These are phyloP conservation scores for Ogataea hybrid DNA, from an alignment of 1,139 yeast species.

Conservation along the genomic window DNA sequence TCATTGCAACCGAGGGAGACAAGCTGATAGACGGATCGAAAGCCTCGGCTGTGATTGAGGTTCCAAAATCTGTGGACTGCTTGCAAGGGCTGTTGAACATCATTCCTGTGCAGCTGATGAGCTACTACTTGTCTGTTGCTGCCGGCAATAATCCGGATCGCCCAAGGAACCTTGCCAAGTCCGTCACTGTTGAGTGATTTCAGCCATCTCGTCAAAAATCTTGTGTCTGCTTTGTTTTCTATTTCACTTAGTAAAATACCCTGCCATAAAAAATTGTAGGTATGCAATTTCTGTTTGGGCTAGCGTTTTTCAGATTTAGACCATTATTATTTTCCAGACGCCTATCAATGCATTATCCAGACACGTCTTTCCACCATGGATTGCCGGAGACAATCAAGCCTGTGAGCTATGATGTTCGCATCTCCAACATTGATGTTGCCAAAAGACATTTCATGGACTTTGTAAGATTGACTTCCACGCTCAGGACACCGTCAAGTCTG, in stretches of 20 bases:
- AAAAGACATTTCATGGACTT: constrained; percentile 39
- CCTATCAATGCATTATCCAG: constrained; percentile 21
- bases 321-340: not conserved
- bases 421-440: constrained; percentile 37
- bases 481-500: constrained; percentile 34
- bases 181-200: constrained; percentile 85
- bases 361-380: constrained; percentile 38
- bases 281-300: constrained; percentile 3
- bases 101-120: constrained; percentile 91
- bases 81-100: constrained; percentile 95
- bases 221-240: constrained; percentile 1
- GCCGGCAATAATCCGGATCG: constrained; percentile 97
- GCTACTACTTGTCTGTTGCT: constrained; percentile 95
- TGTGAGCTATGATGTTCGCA: constrained; percentile 41
- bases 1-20: constrained; percentile 90
- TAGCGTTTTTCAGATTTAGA: not conserved
- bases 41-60: constrained; percentile 72
- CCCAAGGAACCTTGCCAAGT: constrained; percentile 98
- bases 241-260: constrained; percentile 10
- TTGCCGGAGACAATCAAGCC: constrained; percentile 46
- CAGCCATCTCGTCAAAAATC: not conserved
- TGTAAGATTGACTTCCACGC: constrained; percentile 41
- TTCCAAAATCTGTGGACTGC: constrained; percentile 96
- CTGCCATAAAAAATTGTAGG: constrained; percentile 1
- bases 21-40: constrained; percentile 51